These are phyloP conservation scores for Rossbeevera mucosa DNA, from an alignment of 768 basidiomycete genomes.

Conservation along the genomic window DNA sequence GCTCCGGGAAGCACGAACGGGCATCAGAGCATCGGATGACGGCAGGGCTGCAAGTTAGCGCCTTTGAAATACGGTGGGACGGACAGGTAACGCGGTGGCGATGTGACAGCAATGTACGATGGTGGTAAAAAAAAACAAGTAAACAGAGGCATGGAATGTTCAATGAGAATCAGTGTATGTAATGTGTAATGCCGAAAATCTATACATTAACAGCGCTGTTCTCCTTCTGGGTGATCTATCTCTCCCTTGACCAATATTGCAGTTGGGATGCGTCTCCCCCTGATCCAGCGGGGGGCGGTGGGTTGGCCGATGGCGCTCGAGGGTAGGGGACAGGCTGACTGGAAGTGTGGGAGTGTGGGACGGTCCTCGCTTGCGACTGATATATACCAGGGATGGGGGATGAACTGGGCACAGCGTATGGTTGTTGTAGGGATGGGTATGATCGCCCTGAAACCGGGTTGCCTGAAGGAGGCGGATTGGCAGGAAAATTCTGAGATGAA, in stretches of 20 bases:
- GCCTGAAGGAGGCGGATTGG: conserved; percentile 18
- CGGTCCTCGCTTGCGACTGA: conserved; percentile 25
- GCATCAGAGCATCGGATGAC: conserved; percentile 2
- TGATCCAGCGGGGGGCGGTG: conserved; percentile 27
- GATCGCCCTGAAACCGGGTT: conserved; percentile 24
- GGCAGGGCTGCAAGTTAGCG: conserved; percentile 10
- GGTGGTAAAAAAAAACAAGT: conserved; percentile 1
- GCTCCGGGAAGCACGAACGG: conserved; percentile 19
- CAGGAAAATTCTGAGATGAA: conserved; percentile 28
- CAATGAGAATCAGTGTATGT: conserved; percentile 4
- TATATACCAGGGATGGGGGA: conserved; percentile 18
- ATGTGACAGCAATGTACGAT: conserved; percentile 12
- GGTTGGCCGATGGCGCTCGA: conserved; percentile 20
- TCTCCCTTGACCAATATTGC: conserved; percentile 26
- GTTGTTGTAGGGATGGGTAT: conserved; percentile 27
- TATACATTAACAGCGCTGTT: conserved; percentile 5
- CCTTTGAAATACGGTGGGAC: conserved; percentile 15
- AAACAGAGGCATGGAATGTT: conserved; percentile 1
- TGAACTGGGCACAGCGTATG: conserved; percentile 17
- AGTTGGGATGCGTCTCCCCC: conserved; percentile 24
- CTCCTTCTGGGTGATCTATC: conserved; percentile 8
- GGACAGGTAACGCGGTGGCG: conserved; percentile 6
- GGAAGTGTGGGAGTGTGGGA: conserved; percentile 12
- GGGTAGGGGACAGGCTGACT: conserved; percentile 26
- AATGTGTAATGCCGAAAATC: conserved; percentile 15